Percentiles rank a stretch among this genome's conserved stretches.
phyloP scores from a whole-genome alignment of 768 basidiomycete genomes.

The Heimioporus sp. region DNA sequence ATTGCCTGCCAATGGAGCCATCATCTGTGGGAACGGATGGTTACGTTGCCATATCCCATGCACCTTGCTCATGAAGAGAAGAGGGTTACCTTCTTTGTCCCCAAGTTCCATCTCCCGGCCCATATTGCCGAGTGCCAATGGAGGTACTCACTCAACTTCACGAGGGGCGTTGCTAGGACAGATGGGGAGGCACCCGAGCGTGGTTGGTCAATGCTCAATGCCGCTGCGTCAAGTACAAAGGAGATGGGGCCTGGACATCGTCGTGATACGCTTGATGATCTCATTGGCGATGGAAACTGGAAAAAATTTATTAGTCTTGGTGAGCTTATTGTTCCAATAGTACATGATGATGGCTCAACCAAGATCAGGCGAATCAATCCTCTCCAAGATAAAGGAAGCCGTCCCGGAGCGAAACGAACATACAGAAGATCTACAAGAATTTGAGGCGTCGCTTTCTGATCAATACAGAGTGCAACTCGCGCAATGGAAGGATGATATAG shows the following conservation, averaged over 20 bases:
- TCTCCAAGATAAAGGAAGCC: not conserved
- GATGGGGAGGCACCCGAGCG: constrained; percentile 36
- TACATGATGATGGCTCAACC: too few relatives aligned
- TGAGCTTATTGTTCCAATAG: constrained; percentile 9
- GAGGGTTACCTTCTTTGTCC: constrained; percentile 21
- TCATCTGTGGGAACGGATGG: not conserved
- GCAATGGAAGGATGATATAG: not conserved
- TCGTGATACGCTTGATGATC: constrained; percentile 36
- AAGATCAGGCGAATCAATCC: not conserved
- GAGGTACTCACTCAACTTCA: constrained; percentile 31
- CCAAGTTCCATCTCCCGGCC: constrained; percentile 37
- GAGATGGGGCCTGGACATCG: constrained; percentile 37
- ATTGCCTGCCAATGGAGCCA: not conserved
- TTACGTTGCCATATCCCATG: not conserved
- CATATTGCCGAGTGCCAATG: constrained; percentile 31
- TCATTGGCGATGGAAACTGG: constrained; percentile 35
- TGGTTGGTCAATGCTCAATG: constrained; percentile 36
- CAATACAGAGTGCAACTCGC: not conserved
- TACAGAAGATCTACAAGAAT: not conserved
- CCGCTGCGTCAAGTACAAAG: constrained; percentile 28
- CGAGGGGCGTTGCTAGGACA: not conserved
- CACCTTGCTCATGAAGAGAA: not conserved
- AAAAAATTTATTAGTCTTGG: constrained; percentile 31
- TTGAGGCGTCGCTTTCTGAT: not conserved
- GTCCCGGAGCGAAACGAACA: constrained; percentile 9